Percentiles rank a stretch among this genome's conserved stretches.
Conservation (phyloP, 2,329 filamentous ascomycete genomes). For the Epichloe sibirici region DNA sequence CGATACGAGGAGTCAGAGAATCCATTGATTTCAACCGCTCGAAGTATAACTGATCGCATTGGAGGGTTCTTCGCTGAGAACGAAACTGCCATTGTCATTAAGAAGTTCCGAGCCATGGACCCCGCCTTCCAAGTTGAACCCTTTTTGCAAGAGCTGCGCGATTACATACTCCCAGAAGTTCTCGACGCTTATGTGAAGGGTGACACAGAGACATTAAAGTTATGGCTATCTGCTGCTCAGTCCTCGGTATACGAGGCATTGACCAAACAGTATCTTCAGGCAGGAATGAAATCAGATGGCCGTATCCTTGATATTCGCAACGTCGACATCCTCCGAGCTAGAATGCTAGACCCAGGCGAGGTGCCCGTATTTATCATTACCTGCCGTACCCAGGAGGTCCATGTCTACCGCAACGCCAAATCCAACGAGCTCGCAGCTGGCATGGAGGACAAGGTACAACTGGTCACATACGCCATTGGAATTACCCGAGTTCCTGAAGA, state of each 20-base stretch:
- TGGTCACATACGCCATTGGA: conserved; percentile 96
- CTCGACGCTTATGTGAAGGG: conserved; percentile 97
- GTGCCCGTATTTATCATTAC: conserved; percentile 95
- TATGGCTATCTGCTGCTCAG: conserved; percentile 93
- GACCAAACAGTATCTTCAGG: conserved; percentile 88
- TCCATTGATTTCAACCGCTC: conserved; percentile 81
- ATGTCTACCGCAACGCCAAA: conserved; percentile 91
- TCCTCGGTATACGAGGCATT: conserved; percentile 95
- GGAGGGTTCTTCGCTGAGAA: conserved; percentile 97
- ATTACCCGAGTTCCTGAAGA: conserved; percentile 90
- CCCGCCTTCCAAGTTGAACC: conserved; percentile 89
- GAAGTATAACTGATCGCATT: conserved; percentile 85
- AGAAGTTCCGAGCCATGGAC: conserved; percentile 94
- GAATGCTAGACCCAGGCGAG: conserved; percentile 74
- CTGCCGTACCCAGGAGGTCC: conserved; percentile 92
- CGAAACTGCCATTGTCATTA: conserved; percentile 94
- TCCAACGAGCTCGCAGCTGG: conserved; percentile 79
- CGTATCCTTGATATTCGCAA: conserved; percentile 90
- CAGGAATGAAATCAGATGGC: conserved; percentile 87
- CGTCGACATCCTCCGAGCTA: conserved; percentile 74
- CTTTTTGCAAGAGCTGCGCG: conserved; percentile 87
- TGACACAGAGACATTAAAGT: conserved; percentile 76
- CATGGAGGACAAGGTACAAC: conserved; percentile 97
- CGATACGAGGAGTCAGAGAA: conserved; percentile 96
- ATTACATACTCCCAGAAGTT: conserved; percentile 95